Base-by-base conservation (phyloP, 139 green algal species). In the Desmodesmus armatus region DNA sequence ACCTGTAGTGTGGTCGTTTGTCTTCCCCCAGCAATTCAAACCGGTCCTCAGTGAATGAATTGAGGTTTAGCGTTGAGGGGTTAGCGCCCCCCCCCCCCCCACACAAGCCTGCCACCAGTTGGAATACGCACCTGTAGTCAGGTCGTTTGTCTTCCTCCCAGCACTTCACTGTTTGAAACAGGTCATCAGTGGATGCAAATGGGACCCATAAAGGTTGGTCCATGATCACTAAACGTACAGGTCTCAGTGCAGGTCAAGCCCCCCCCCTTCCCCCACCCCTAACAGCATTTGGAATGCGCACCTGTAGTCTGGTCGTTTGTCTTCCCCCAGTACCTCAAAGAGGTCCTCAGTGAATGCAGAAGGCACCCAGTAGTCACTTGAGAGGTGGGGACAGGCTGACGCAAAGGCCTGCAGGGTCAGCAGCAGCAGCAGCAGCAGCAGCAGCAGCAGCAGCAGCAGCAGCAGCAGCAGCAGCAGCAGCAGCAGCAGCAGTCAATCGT, bases 311-410 rank as follows among this genome's bases (percentile, higher is more conserved):
- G 95, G 95, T 11, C 95, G 85, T 2, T 37, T 69, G 3, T 86
- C 76, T 40, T 89, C 80, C 11, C 86, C 82, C 76, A 99, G 78
- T 60, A 97, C 74, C 3, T 81, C 75, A 66, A 99, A 99, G 35
- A 99, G 88, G 88, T 99, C 97, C 29, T 99, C 96, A 9, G 60
- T 53, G 44, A 95, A 94, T 13, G 84, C 69, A 3, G 29, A 4
- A 4, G 89, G 90, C 51, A 93, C 88, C 3, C 58, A 31, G 79
- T 96, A 99, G 75, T 99, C 97, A 0, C 47, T 11, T 0, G 74
- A 88, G 40, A 99, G 89, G 25, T 90, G 47, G 0, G 95, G 92
- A 0, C 88, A 89, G 15, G 90, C 93, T 2, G 80, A 19, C 4
- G 80, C 73, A 84, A 98, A 97, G 23, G 82, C 71, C 72, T 94